Percentiles rank a stretch among this genome's conserved stretches.
These are phyloP conservation scores for Vitis hybrid DNA, from an alignment of 177 flowering plant genomes.

Conservation along the genomic window DNA sequence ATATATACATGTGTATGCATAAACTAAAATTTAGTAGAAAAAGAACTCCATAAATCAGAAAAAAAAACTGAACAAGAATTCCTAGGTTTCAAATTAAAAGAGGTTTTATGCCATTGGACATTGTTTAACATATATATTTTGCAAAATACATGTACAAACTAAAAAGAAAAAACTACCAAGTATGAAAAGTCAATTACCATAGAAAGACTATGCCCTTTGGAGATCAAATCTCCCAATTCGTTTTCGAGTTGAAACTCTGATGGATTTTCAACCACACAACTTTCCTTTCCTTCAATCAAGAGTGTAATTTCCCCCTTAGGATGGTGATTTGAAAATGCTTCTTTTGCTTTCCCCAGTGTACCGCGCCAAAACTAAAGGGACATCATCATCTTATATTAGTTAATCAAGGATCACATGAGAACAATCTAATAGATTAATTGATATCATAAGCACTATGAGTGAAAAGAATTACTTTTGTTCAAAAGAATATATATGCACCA, in stretches of 20 bases:
- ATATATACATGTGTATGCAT: no score
- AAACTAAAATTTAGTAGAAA: no score
- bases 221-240: slow-evolving; percentile 60
- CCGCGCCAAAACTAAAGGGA: slow-evolving; percentile 89
- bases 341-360: slow-evolving; percentile 72
- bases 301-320: slow-evolving; percentile 95
- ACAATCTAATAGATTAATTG: not conserved
- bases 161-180: not conserved
- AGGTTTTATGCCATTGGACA: no score
- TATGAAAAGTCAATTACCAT: slow-evolving; percentile 37
- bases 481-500: no score
- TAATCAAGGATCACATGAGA: slow-evolving; percentile 1
- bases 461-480: no score
- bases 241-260: slow-evolving; percentile 77
- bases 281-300: slow-evolving; percentile 68
- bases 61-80: no score
- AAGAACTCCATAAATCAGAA: no score
- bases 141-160: not conserved
- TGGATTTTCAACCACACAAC: slow-evolving; percentile 45
- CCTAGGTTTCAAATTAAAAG: no score
- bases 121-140: no score
- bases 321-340: slow-evolving; percentile 54
- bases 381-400: slow-evolving; percentile 9
- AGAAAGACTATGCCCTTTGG: slow-evolving; percentile 79
- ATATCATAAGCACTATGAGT: not conserved